A percentile compares a stretch with the other conserved stretches of the same genome.
phyloP scores from a whole-genome alignment of 164 flowering plant species.

The Magnolia changhungtana region DNA sequence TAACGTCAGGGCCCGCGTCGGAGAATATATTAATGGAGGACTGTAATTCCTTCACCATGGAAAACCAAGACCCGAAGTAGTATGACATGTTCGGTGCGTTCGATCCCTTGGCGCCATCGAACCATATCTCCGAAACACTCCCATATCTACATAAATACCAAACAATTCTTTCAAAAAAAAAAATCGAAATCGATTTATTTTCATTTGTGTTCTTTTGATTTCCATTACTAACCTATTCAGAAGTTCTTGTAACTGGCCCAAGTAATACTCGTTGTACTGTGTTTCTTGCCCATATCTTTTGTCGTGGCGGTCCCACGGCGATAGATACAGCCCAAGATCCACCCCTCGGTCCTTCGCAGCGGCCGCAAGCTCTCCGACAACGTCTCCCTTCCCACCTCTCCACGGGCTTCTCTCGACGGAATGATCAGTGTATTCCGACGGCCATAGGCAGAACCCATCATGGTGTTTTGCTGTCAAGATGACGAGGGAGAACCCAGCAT shows the following conservation, averaged over 20 bases:
- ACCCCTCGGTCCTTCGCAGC: conserved; percentile 56
- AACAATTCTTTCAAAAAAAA: background rate
- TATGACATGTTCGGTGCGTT: conserved; percentile 79
- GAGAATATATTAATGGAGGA: conserved; percentile 82
- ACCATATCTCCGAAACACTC: conserved; percentile 82
- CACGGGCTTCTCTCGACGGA: conserved; percentile 68
- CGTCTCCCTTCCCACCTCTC: conserved; percentile 78
- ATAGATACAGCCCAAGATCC: conserved; percentile 76
- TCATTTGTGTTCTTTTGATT: too few relatives aligned
- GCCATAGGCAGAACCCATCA: conserved; percentile 96
- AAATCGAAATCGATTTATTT: background rate
- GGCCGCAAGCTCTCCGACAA: conserved; percentile 53
- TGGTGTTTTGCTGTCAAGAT: conserved; percentile 94
- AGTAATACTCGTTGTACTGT: conserved; percentile 72
- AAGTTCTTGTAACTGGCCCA: conserved; percentile 87
- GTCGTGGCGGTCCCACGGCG: conserved; percentile 98
- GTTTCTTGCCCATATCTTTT: conserved; percentile 55
- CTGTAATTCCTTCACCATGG: conserved; percentile 85
- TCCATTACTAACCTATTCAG: conserved; percentile 41
- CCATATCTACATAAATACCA: conserved; percentile 54
- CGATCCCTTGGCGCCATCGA: conserved; percentile 87
- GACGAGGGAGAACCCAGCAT: conserved; percentile 56
- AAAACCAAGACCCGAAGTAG: conserved; percentile 76
- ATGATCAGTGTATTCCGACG: conserved; percentile 75
- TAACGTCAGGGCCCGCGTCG: conserved; percentile 82